Conservation (phyloP, 768 basidiomycete genomes). For the Ramaria sp. region DNA sequence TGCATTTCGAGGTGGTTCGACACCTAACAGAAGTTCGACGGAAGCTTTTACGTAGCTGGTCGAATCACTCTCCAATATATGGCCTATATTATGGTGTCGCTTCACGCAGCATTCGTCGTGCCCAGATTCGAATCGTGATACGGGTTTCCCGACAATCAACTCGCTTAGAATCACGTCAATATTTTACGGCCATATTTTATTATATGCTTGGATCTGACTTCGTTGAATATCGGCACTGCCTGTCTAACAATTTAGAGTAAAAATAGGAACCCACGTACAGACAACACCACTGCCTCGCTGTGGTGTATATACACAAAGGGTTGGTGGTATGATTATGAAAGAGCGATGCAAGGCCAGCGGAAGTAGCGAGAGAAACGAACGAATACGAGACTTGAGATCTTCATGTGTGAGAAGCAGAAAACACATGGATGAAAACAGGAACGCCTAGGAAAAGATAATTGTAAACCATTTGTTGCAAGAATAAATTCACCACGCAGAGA, state of each 20-base stretch:
- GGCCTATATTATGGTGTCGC: too few species aligned
- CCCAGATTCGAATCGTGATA: too few species aligned
- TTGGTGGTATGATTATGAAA: neutral
- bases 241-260: neutral
- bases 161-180: too few species aligned
- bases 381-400: neutral
- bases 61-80: too few species aligned
- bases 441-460: neutral
- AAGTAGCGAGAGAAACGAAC: neutral
- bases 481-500: neutral
- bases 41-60: too few species aligned
- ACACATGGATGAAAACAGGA: neutral
- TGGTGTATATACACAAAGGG: conserved; percentile 4
- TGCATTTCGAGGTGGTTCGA: too few species aligned
- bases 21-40: too few species aligned
- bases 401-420: neutral
- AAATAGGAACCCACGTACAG: neutral
- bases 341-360: neutral
- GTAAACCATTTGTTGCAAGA: neutral
- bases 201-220: too few species aligned
- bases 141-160: too few species aligned
- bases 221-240: too few species aligned
- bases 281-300: neutral
- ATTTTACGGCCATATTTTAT: too few species aligned
- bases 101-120: too few species aligned